Evolutionary conservation across 1,284 basidiomycete species (phyloP), one percentile per base, ranked within the genome.

Genomic region (Paramarasmius palmivorus): DNA sequence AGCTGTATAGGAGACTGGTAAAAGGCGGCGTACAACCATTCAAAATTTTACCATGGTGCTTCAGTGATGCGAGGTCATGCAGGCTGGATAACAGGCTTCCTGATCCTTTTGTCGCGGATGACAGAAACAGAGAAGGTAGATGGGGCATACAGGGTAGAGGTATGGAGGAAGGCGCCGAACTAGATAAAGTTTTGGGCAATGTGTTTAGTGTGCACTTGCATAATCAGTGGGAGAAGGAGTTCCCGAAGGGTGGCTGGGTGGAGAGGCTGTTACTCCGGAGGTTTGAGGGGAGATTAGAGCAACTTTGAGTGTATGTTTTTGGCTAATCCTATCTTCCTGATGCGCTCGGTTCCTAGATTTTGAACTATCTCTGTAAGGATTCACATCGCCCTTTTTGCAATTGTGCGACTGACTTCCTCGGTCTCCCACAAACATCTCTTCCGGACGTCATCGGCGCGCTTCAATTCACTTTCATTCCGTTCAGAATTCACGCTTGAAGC

Each of bases 1-100:
- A 92, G 61, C 83, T 95, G 23, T 93, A 90, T 79, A 85, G 93
- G 2, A 81, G 91, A 0, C 85, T 97, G 52, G 73, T 95, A 37
- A 81, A 84, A 0, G 80, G 71, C 0, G 79, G 79, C 19, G 78
- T 93, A 49, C 84, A 82, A 2, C 93, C 95, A 0, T 96, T 97
- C 78, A 87, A 90, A 64, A 79, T 97, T 44, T 81, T 98, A 4
- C 95, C 95, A 0, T 97, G 88, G 76, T 98, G 94, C 73, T 93
- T 97, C 68, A 86, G 85, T 58, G 95, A 98, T 64, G 92, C 86
- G 2, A 81, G 90, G 19, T 92, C 91, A 20, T 97, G 94, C 69
- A 78, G 92, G n/a, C 75, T 91, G 15, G 93, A 96, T 71, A 95
- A 93, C 61, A 81, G 93, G 4, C 81, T 97, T 12, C 95, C 95